Evolutionary conservation across 352 stramenopile genomes (phyloP), one percentile per base, ranked within the genome.

Genomic region (Phytophthora litchii): DNA sequence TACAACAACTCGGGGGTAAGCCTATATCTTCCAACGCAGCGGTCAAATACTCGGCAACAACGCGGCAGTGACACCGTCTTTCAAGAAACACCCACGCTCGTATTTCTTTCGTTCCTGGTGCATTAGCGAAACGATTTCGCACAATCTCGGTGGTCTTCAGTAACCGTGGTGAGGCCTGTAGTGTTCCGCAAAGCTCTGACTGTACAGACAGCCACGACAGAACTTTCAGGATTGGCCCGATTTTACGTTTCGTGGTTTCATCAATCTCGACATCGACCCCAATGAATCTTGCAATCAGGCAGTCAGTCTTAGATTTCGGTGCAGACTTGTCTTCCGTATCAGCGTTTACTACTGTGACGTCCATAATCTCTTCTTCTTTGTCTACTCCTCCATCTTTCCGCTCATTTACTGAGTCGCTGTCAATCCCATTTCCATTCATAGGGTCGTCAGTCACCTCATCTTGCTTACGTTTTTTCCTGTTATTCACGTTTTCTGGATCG

Each of bases 31-130:
- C 31, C 0, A 93, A 65, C 7, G 46, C 67, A 23, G 72, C 68
- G 7, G 83, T 83, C 34, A 95, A 60, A 53, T 92, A 95, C 46
- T 95, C 84, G 2, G 84, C 78, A 16, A 93, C 76, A 7, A 95
- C 77, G 2, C 70, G 81, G 27, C 73, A 88, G 54, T 95, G 75
- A 20, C 69, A 81, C 6, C 86, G 76, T 8, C 86, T 74, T 55
- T 91, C 55, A 4, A 95, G 54, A 66, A 94, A 94, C 0, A 95
- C 72, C 86, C 86, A 84, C 12, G 60, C 67, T 34, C 68, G 64
- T 20, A 80, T 43, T 9, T 56, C 38, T 16, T 59, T 64, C 0
- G 45, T 32, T 34, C 44, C 50, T 37, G 54, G 44, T 16, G 41
- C 57, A 57, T 85, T 83, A 5, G 52, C 44, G 14, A 93, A 74